Conservation (phyloP, 2,329 filamentous ascomycete genomes). For the Talaromyces marneffei region DNA sequence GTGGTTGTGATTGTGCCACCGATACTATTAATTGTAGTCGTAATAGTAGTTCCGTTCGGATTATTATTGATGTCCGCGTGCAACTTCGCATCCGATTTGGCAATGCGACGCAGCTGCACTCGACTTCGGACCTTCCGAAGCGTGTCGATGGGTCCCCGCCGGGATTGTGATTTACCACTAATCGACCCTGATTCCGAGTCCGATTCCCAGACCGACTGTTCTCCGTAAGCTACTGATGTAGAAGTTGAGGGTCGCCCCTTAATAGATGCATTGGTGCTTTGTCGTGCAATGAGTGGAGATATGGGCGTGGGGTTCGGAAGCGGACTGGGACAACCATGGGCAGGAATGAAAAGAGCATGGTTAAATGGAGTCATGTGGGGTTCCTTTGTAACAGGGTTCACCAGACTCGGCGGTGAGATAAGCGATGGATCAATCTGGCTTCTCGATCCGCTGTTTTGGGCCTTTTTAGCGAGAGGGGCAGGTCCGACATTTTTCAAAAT, state of each 20-base stretch:
- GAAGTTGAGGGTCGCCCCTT: conserved; percentile 31
- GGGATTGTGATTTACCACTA: conserved; percentile 31
- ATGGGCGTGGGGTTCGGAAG: conserved; percentile 29
- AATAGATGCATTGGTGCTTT: conserved; percentile 22
- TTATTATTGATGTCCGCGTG: conserved; percentile 19
- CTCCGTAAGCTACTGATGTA: conserved; percentile 27
- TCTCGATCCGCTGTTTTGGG: conserved; percentile 21
- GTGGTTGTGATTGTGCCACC: neutral
- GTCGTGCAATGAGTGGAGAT: conserved; percentile 28
- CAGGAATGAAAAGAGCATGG: conserved; percentile 36
- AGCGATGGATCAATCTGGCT: conserved; percentile 33
- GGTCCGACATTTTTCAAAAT: conserved; percentile 21
- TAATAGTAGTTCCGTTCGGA: conserved; percentile 16
- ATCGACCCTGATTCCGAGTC: conserved; percentile 34
- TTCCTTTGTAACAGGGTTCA: conserved; percentile 36
- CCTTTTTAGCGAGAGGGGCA: conserved; percentile 20
- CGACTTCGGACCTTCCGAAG: conserved; percentile 37
- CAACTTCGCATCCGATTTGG: conserved; percentile 33
- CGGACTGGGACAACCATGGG: conserved; percentile 33
- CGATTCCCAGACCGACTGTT: conserved; percentile 38
- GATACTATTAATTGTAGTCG: neutral
- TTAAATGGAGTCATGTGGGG: conserved; percentile 36
- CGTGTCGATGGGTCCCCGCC: conserved; percentile 33
- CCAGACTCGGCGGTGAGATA: conserved; percentile 34
- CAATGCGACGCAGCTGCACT: conserved; percentile 31